Evolutionary conservation across 805 yeast genomes (phyloP), one percentile per base, ranked within the genome.

Genomic region (Ogataea pilisensis): DNA sequence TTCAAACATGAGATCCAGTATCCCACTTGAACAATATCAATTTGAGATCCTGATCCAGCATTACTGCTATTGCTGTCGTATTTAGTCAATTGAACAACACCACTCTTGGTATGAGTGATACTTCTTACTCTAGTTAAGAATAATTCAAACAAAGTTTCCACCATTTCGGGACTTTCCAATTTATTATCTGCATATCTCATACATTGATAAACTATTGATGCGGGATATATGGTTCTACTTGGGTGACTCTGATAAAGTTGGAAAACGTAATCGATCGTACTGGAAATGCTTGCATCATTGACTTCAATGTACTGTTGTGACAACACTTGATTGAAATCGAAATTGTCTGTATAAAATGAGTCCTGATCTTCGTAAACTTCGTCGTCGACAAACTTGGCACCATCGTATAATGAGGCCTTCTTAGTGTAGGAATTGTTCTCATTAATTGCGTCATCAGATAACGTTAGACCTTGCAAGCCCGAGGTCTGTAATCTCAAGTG

Each of bases 1-100:
- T 85, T 85, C 34, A 85, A 58, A 20, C 85, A 82, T 4, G 95
- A 80, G 28, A 93, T 73, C 98, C 98, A 93, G 59, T 88, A 91
- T 37, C 95, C 82, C 46, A 82, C 72, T 31, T 73, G 57, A 14
- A 85, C 85, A 41, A 84, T 80, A 55, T 85, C 91, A 25, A 83
- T 42, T 21, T 55, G 66, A 68, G 64, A n/a, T n/a, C n/a, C n/a
- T n/a, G n/a, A n/a, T n/a, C n/a, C 31, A 72, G 66, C 30, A 5
- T 28, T 18, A 12, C 13, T 33, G 21, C 21, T 20, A 24, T 14
- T 3, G 26, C 1, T 20, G 14, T 41, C 41, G 4, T 50, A 40
- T 21, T 40, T 43, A 8, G 47, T 39, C 31, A 47, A 41, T 35
- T 56, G 58, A 45, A 73, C 71, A 9, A 75, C 77, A 1, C 85